phyloP scores from a whole-genome alignment of 2,329 filamentous ascomycete genomes.

The Thielaviopsis ethacetica region DNA sequence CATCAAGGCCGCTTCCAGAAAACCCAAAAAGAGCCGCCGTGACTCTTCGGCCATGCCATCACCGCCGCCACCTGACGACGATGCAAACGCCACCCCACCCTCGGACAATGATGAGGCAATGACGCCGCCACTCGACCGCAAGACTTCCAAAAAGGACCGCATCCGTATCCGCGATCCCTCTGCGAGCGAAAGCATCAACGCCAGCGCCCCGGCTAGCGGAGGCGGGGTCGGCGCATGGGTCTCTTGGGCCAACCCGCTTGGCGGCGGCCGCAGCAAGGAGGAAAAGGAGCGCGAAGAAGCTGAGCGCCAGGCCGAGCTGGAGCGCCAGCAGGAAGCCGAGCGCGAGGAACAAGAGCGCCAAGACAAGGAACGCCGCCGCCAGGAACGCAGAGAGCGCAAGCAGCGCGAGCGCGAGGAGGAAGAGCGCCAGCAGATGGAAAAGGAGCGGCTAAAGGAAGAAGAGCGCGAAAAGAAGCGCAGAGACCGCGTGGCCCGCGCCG shows the following conservation, averaged over 20 bases:
- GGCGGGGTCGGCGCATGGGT: slow-evolving; percentile 53
- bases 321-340: slow-evolving; percentile 11
- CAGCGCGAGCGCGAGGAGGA: slow-evolving; percentile 21
- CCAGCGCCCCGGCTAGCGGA: not conserved
- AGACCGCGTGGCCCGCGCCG: not conserved
- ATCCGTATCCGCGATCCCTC: slow-evolving; percentile 55
- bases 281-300: slow-evolving; percentile 33
- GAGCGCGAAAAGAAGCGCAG: slow-evolving; percentile 4
- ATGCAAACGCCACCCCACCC: slow-evolving; percentile 18
- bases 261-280: slow-evolving; percentile 17
- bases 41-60: slow-evolving; percentile 15
- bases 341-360: slow-evolving; percentile 39
- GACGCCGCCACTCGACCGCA: slow-evolving; percentile 37
- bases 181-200: slow-evolving; percentile 3
- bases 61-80: slow-evolving; percentile 21
- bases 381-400: slow-evolving; percentile 15
- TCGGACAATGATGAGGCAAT: slow-evolving; percentile 31
- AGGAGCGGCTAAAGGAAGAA: slow-evolving; percentile 7
- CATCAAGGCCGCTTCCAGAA: not conserved
- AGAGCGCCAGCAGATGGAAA: slow-evolving; percentile 21
- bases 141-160: slow-evolving; percentile 53
- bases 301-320: slow-evolving; percentile 31
- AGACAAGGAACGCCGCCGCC: slow-evolving; percentile 31
- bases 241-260: slow-evolving; percentile 26
- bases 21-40: slow-evolving; percentile 3